Conservation (phyloP, 805 yeast genomes). For the Cyberlindnera saturnus region DNA sequence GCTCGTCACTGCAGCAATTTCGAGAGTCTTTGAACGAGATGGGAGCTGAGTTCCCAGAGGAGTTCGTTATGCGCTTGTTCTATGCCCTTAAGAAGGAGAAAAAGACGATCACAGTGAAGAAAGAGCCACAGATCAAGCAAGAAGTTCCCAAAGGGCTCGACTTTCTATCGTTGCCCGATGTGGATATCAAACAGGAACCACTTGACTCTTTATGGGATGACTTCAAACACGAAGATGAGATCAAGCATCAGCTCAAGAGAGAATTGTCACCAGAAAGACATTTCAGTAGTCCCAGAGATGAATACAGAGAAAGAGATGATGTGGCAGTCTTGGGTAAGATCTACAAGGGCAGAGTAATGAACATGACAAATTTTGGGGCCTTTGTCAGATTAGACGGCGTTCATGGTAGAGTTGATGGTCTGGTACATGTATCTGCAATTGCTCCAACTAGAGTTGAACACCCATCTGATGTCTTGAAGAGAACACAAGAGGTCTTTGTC, state of each 20-base stretch:
- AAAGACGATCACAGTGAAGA: not conserved
- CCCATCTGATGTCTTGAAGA: conserved; percentile 52
- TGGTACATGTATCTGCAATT: conserved; percentile 75
- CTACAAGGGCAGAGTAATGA: conserved; percentile 56
- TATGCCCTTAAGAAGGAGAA: conserved; percentile 5
- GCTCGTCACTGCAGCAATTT: conserved; percentile 30
- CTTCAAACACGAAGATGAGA: conserved; percentile 18
- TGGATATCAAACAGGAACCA: conserved; percentile 13
- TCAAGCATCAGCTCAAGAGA: conserved; percentile 1
- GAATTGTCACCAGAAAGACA: conserved; percentile 7
- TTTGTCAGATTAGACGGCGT: conserved; percentile 52
- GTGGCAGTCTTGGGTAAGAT: conserved; percentile 38
- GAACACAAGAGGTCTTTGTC: conserved; percentile 60
- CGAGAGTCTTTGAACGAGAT: conserved; percentile 30
- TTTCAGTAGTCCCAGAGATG: conserved; percentile 8
- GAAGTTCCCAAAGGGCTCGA: conserved; percentile 17
- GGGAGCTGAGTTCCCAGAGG: conserved; percentile 36
- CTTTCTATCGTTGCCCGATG: conserved; percentile 18
- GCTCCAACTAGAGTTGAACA: conserved; percentile 42
- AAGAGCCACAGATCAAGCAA: conserved; percentile 18
- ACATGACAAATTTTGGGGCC: conserved; percentile 68
- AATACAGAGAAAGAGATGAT: conserved; percentile 17
- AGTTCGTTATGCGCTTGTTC: conserved; percentile 16
- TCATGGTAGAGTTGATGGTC: conserved; percentile 40
- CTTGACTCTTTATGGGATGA: conserved; percentile 15